A percentile compares a stretch with the other conserved stretches of the same genome.
These are phyloP conservation scores for Penicillium expansum DNA, from an alignment of 2,329 filamentous ascomycete species.

Conservation along the genomic window DNA sequence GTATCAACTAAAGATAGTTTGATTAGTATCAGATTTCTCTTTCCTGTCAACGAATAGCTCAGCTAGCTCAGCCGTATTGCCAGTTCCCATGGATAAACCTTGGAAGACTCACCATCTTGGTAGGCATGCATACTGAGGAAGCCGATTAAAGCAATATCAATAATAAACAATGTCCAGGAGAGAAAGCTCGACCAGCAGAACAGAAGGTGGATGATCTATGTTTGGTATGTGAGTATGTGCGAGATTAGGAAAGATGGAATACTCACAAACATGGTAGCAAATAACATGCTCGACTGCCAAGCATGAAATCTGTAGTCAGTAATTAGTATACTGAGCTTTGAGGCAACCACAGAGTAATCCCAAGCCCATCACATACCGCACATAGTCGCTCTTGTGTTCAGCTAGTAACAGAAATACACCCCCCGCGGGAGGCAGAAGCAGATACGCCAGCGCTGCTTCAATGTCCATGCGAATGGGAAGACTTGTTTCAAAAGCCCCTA, in stretches of 20 bases:
- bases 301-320: conserved; percentile 72
- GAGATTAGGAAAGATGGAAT: neutral
- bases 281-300: conserved; percentile 87
- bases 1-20: conserved; percentile 53
- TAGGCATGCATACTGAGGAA: conserved; percentile 79
- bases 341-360: neutral
- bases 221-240: conserved; percentile 13
- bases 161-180: conserved; percentile 76
- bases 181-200: conserved; percentile 82
- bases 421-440: conserved; percentile 79
- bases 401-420: conserved; percentile 78
- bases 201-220: conserved; percentile 76
- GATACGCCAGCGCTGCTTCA: conserved; percentile 86
- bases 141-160: conserved; percentile 71
- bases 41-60: neutral
- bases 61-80: neutral
- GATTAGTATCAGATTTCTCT: neutral
- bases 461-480: conserved; percentile 82
- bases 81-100: neutral
- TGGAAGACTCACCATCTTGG: conserved; percentile 63
- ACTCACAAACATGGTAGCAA: conserved; percentile 63
- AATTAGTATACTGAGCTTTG: neutral
- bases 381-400: conserved; percentile 96
- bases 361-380: conserved; percentile 59
- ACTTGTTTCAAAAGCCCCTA: conserved; percentile 81